phyloP scores from a whole-genome alignment of 306 rosid genomes.

The Urtica urens region DNA sequence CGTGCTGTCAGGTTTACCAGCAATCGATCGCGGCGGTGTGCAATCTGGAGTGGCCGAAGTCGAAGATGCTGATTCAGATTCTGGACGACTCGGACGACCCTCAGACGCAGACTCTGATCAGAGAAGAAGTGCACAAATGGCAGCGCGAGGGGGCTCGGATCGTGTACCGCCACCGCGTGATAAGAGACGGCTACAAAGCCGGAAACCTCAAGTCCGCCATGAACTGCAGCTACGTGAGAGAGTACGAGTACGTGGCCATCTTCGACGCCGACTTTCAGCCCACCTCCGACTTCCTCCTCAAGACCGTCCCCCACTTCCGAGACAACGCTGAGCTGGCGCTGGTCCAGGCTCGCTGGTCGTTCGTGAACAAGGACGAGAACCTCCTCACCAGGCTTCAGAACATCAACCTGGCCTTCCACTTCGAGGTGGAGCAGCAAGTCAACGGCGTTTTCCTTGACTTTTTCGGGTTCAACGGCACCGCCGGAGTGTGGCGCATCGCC shows the following conservation, averaged over 20 bases:
- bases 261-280: constrained; percentile 96
- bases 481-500: constrained; percentile 94
- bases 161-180: constrained; percentile 61
- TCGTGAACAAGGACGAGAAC: constrained; percentile 86
- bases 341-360: constrained; percentile 95
- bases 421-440: constrained; percentile 80
- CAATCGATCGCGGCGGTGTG: constrained; percentile 80
- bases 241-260: constrained; percentile 72
- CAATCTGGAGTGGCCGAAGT: constrained; percentile 81
- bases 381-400: constrained; percentile 80
- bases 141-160: constrained; percentile 65
- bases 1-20: constrained; percentile 55
- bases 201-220: constrained; percentile 92
- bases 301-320: constrained; percentile 82
- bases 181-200: constrained; percentile 87
- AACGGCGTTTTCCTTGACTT: constrained; percentile 64
- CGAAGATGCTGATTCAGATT: constrained; percentile 59
- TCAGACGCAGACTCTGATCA: constrained; percentile 47
- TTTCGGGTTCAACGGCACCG: constrained; percentile 91
- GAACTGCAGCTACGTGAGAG: constrained; percentile 79
- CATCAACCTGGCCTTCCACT: constrained; percentile 73
- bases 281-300: constrained; percentile 61
- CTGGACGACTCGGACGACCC: constrained; percentile 91
- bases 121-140: constrained; percentile 72
- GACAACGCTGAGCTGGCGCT: constrained; percentile 69